phyloP scores from a whole-genome alignment of 352 stramenopile genomes.

The Globisporangium paddicum region DNA sequence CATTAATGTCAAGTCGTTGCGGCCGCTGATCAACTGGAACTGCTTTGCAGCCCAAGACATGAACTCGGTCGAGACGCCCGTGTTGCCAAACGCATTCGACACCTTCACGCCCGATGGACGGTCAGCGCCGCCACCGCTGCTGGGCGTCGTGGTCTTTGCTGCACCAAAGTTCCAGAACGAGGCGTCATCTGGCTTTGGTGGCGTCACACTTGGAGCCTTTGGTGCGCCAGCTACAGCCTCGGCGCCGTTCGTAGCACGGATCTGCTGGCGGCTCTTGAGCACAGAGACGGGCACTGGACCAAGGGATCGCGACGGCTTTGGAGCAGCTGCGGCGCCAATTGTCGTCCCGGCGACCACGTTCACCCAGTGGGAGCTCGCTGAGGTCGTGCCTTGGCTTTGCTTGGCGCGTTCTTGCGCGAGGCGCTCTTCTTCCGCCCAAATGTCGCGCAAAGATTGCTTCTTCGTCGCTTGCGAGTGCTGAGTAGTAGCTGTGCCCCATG shows the following conservation, averaged over 20 bases:
- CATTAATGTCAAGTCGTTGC: conserved; percentile 81
- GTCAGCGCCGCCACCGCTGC: neutral
- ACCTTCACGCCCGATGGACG: conserved; percentile 7
- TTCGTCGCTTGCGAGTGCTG: conserved; percentile 19
- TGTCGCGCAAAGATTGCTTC: conserved; percentile 74
- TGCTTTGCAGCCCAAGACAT: conserved; percentile 80
- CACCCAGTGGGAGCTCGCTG: conserved; percentile 73
- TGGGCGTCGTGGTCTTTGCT: conserved; percentile 16
- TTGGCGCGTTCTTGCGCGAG: conserved; percentile 63
- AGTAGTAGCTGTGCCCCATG: conserved; percentile 35
- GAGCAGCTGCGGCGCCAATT: conserved; percentile 25
- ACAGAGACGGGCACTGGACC: conserved; percentile 74
- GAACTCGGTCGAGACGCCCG: conserved; percentile 59
- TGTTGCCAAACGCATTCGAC: conserved; percentile 48
- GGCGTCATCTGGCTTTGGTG: conserved; percentile 51
- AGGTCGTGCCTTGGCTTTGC: conserved; percentile 23
- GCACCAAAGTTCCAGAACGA: conserved; percentile 86
- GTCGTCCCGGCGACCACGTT: conserved; percentile 77
- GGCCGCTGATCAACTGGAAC: conserved; percentile 67
- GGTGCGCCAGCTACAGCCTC: conserved; percentile 10
- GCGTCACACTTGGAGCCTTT: conserved; percentile 24
- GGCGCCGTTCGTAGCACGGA: conserved; percentile 33
- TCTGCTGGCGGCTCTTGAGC: conserved; percentile 70
- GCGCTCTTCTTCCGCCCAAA: conserved; percentile 78
- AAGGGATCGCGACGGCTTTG: conserved; percentile 53